These are phyloP conservation scores for Houttuynia cordata DNA, from an alignment of 164 flowering plant genomes.

Conservation along the genomic window DNA sequence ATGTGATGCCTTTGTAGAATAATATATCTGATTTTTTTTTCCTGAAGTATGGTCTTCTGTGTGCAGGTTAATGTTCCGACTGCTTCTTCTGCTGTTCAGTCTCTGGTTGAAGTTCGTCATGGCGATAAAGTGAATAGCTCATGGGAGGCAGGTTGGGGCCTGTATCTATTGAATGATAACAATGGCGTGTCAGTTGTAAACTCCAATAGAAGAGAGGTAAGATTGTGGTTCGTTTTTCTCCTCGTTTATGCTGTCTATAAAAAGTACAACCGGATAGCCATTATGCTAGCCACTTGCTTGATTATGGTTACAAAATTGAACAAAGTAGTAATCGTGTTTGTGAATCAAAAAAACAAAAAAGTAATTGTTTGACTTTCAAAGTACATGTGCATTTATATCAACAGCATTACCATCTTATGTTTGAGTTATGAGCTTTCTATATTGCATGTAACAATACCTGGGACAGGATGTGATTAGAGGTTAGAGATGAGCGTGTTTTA, in stretches of 20 bases:
- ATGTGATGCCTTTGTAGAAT: not conserved
- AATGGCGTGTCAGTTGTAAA: constrained; percentile 1
- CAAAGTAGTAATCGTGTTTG: no score
- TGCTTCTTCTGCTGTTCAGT: constrained; percentile 56
- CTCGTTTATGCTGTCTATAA: not conserved
- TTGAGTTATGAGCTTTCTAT: not conserved
- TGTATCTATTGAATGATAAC: constrained; percentile 35
- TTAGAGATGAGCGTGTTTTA: constrained; percentile 13
- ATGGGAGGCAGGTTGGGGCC: constrained; percentile 96
- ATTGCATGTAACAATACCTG: not conserved
- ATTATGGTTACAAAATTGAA: not conserved
- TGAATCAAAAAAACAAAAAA: no score
- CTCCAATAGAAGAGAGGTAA: not conserved
- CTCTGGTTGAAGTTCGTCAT: constrained; percentile 51
- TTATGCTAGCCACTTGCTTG: not conserved
- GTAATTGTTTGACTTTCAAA: no score
- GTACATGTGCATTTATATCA: no score
- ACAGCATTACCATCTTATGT: not conserved
- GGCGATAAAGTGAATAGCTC: constrained; percentile 38
- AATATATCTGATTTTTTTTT: not conserved
- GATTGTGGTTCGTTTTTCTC: not conserved
- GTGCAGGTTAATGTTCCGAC: constrained; percentile 60
- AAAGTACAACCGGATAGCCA: no score
- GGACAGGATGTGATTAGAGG: constrained; percentile 16
- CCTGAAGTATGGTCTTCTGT: constrained; percentile 5